phyloP scores from a whole-genome alignment of 352 stramenopile genomes.

The Halophytophthora batemanensis region DNA sequence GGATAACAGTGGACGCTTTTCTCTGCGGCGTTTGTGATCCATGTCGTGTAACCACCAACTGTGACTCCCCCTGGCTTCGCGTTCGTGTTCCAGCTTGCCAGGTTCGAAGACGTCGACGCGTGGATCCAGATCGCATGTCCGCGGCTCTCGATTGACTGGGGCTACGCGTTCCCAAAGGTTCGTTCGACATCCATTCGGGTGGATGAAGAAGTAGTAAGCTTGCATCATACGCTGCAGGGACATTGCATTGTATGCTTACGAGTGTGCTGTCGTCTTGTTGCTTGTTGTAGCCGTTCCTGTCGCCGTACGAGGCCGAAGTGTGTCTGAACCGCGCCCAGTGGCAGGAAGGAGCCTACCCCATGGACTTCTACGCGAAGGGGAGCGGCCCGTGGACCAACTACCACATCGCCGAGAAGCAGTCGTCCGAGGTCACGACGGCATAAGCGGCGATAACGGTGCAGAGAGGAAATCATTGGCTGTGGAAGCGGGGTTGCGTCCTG shows the following conservation, averaged over 20 bases:
- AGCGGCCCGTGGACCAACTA: slow-evolving; percentile 98
- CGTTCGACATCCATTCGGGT: background rate
- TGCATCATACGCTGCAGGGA: background rate
- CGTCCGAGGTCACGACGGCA: background rate
- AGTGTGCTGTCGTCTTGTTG: background rate
- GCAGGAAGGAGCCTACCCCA: slow-evolving; percentile 93
- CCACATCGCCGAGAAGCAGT: slow-evolving; percentile 54
- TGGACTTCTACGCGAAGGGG: slow-evolving; percentile 98
- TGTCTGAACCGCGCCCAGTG: slow-evolving; percentile 88
- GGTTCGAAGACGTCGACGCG: slow-evolving; percentile 89
- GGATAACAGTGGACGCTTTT: background rate
- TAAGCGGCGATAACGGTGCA: background rate
- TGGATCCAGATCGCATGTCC: slow-evolving; percentile 99
- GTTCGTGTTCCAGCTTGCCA: slow-evolving; percentile 56
- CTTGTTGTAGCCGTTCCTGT: slow-evolving; percentile 87
- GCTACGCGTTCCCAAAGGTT: slow-evolving; percentile 93
- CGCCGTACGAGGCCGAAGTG: slow-evolving; percentile 97
- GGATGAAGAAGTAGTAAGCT: background rate
- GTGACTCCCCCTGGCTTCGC: slow-evolving; percentile 1
- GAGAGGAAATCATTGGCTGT: slow-evolving; percentile 1
- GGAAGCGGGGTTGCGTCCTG: slow-evolving; percentile 2
- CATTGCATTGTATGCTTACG: slow-evolving; percentile 6
- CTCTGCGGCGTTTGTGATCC: background rate
- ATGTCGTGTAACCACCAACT: background rate
- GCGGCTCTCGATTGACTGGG: slow-evolving; percentile 98